phyloP scores from a whole-genome alignment of 179 eudicot genomes.

The Sideroxylon spinosum region DNA sequence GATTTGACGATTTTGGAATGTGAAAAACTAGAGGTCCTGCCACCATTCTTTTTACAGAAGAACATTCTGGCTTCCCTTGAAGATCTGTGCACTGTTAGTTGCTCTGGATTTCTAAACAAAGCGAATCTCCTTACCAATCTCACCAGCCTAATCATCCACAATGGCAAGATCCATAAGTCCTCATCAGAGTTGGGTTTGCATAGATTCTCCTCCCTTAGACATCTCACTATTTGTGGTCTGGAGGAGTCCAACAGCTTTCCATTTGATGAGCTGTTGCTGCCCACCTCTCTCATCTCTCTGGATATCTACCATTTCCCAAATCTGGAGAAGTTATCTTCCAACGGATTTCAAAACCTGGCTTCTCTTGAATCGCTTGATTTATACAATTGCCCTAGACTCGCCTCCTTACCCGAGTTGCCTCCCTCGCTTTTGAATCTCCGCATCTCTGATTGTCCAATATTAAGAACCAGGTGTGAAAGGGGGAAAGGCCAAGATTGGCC shows the following conservation, averaged over 20 bases:
- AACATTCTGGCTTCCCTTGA: neutral
- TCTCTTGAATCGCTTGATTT: neutral
- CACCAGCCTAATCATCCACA: conserved; percentile 19
- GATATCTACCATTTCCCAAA: neutral
- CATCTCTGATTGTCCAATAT: neutral
- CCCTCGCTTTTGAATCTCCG: neutral
- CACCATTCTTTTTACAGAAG: neutral
- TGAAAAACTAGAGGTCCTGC: neutral
- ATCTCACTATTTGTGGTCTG: neutral
- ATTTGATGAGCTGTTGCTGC: neutral
- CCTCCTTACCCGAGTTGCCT: conserved; percentile 5
- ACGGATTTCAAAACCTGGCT: neutral
- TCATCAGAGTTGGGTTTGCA: conserved; percentile 12
- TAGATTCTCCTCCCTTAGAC: neutral
- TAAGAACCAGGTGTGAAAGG: neutral
- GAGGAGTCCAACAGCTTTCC: too few relatives aligned
- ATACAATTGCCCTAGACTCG: neutral
- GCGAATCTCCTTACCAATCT: conserved; percentile 15
- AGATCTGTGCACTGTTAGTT: neutral
- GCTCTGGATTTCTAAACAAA: neutral
- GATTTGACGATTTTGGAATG: too few relatives aligned
- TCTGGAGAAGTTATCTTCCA: neutral
- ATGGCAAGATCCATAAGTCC: neutral
- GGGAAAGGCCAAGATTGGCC: conserved; percentile 12
- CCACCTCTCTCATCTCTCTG: neutral